Evolutionary conservation across 2,329 filamentous ascomycete species (phyloP), one percentile per base, ranked within the genome.

Genomic region (Nemania sp.): DNA sequence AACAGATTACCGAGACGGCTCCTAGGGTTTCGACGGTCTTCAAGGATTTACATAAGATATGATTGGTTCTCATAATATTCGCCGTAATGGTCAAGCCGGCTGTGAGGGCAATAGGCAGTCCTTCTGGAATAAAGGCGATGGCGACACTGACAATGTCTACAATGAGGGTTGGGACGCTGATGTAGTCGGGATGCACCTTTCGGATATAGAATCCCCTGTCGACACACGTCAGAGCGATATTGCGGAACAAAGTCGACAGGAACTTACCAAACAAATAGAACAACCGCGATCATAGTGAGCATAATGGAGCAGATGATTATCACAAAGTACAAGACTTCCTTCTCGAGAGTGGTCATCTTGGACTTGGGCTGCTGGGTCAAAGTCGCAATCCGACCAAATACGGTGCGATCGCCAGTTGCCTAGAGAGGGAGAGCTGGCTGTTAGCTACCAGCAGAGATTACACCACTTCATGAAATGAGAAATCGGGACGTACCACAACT

Each of bases 21-120:
- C 90, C 90, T 0, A 92, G 80, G 0, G 89, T 92, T 74, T 92
- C 90, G 0, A 91, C 89, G 0, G 90, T 92, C 75, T 90, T 90
- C 48, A 93, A 79, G 0, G 87, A 90, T 76, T 92, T 92, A 84
- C 89, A 92, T 9, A 92, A 81, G 45, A 92, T 87, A 70, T 89
- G 89, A 73, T 92, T 88, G 75, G 88, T 87, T 64, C 82, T 82
- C 90, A 93, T 92, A 67, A 90, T 82, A 65, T 89, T 90, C 18
- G 90, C 90, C 1, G 86, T 88, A 60, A 93, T 92, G 0, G 90
- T 92, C 65, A 93, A 78, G 17, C 86, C 89, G 1, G 87, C 85
- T 0, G 88, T 89, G 37, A 91, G 76, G 0, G 88, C 88, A 52
- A 91, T 87, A 0, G 89, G 88, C 0, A 91, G 77, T 5, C 89